Evolutionary conservation across 345 rosid genomes (phyloP).

Genomic region (Brassica juncea): DNA sequence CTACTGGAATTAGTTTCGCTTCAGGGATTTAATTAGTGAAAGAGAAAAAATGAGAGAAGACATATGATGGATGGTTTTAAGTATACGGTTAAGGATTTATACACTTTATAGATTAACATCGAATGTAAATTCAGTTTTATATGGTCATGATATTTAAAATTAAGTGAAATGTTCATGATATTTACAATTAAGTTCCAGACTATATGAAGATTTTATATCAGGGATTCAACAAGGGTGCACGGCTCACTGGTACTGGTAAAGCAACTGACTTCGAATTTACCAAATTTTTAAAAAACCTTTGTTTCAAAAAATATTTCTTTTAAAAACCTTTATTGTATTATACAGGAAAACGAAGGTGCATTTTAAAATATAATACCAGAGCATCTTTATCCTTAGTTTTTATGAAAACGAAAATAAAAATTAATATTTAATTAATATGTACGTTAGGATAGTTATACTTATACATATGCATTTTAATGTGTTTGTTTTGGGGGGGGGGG

Average conservation of each 20-base stretch:
- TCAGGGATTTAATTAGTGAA: constrained; percentile 18
- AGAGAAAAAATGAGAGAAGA: neutral
- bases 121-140: neutral
- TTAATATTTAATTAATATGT: no score
- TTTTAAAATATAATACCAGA: no score
- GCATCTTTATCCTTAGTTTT: no score
- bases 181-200: neutral
- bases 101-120: neutral
- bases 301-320: no score
- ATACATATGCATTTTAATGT: no score
- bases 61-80: neutral
- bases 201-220: neutral
- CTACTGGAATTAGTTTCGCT: constrained; percentile 59
- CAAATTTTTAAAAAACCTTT: no score
- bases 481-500: no score
- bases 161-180: neutral
- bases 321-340: neutral
- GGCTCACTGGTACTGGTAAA: neutral
- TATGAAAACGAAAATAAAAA: no score
- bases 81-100: neutral
- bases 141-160: neutral
- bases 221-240: neutral
- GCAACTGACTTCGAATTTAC: neutral
- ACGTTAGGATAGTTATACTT: no score
- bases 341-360: neutral